Evolutionary conservation across 2,329 filamentous ascomycete species (phyloP), one percentile per base, ranked within the genome.

Genomic region (Furcasterigmium furcatum): DNA sequence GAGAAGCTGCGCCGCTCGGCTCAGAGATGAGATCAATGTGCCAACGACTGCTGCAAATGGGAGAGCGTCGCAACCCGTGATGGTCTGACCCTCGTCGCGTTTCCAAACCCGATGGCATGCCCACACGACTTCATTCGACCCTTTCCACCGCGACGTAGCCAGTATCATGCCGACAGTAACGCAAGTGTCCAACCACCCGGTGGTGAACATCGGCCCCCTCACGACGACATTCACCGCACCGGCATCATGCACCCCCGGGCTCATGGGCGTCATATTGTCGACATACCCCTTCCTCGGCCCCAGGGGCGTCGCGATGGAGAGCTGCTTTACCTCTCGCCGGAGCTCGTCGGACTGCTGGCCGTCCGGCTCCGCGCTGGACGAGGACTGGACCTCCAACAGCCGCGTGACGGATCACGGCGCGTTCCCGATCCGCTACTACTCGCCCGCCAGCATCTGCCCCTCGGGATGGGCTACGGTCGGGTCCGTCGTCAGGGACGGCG

Each of bases 221-320:
- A 46, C 43, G 19, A 43, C 45, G 4, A 38, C 25, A 14, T 39
- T 30, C 19, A 36, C 43, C 13, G 38, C 43, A 1, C 43, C 39
- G n/a, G 22, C 19, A 18, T 38, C 34, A 19, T 48, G 43, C 30
- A 13, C 30, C 14, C 14, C 14, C 30, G 30, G 30, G 14, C 30
- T 32, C 12, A n/a, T n/a, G n/a, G n/a, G n/a, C n/a, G n/a, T n/a
- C n/a, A n/a, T n/a, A n/a, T n/a, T n/a, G n/a, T n/a, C n/a, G n/a
- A n/a, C n/a, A n/a, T n/a, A n/a, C n/a, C 6, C 30, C 30, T 32
- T 32, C 30, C 13, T 3, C 30, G 9, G 13, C 13, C 30, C 14
- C 6, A 13, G 14, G 14, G 14, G 3, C 30, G 5, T 32, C 8
- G 14, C 9, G 30, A 16, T 32, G 14, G 13, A 32, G 14, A 32